Conservation (phyloP, 208 protist species). For the Leishmania tropica region DNA sequence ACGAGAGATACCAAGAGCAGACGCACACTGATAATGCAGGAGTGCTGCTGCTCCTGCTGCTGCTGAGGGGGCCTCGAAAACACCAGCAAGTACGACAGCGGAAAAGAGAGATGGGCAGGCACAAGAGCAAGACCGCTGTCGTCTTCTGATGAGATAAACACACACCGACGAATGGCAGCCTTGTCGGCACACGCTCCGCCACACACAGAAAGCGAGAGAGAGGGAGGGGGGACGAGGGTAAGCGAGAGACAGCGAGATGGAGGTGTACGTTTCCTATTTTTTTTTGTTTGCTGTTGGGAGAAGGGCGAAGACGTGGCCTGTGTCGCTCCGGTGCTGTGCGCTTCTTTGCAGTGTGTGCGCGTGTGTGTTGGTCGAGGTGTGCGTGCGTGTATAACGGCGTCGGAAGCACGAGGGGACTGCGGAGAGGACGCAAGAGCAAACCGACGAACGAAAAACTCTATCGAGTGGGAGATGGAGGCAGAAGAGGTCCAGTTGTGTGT, state of each 20-base stretch:
- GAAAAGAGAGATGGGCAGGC: neutral
- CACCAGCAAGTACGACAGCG: neutral
- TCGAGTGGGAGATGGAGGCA: neutral
- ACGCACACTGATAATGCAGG: neutral
- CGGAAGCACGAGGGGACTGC: neutral
- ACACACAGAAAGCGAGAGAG: neutral
- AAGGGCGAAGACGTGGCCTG: neutral
- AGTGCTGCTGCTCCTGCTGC: no score
- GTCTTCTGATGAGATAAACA: neutral
- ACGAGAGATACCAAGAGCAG: neutral
- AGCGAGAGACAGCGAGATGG: neutral
- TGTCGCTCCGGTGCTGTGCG: neutral
- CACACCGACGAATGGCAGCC: neutral
- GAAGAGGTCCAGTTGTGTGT: neutral
- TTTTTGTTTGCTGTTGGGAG: neutral
- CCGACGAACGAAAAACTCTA: neutral
- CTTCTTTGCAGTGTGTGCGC: neutral
- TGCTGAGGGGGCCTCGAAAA: neutral
- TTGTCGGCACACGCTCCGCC: neutral
- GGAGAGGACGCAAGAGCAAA: neutral
- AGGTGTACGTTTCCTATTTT: neutral
- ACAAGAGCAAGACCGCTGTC: neutral
- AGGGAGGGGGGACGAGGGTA: neutral
- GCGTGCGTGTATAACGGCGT: neutral
- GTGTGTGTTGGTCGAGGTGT: neutral